phyloP scores from a whole-genome alignment of 2,329 filamentous ascomycete genomes.

The Lachnellula hyalina region DNA sequence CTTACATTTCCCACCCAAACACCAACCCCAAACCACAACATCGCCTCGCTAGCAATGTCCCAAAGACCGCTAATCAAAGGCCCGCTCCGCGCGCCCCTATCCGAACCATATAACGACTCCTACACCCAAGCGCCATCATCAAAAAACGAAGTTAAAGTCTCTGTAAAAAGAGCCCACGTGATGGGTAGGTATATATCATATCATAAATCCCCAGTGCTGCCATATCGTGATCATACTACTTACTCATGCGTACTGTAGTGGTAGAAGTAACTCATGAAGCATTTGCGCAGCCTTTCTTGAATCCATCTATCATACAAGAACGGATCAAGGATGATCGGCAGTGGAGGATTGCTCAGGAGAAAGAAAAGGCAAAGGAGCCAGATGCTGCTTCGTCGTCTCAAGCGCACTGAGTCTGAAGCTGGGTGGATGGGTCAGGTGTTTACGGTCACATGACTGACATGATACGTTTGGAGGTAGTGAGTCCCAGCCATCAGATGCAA shows the following conservation, averaged over 20 bases:
- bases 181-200: slow-evolving; percentile 4
- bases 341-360: slow-evolving; percentile 6
- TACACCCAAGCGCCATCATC: slow-evolving; percentile 18
- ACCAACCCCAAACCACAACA: too few relatives aligned
- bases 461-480: too few relatives aligned
- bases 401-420: too few relatives aligned
- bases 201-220: background rate
- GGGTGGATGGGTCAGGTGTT: too few relatives aligned
- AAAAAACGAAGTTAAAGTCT: slow-evolving; percentile 15
- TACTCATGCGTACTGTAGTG: background rate
- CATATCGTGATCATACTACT: background rate
- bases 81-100: slow-evolving; percentile 14
- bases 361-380: slow-evolving; percentile 9
- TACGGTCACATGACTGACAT: too few relatives aligned
- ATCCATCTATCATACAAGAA: slow-evolving; percentile 21
- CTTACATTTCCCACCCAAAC: too few relatives aligned
- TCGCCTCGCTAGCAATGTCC: background rate
- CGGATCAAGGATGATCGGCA: slow-evolving; percentile 15
- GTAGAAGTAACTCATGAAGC: slow-evolving; percentile 20
- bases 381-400: slow-evolving; percentile 3
- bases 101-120: slow-evolving; percentile 7
- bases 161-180: slow-evolving; percentile 3
- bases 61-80: slow-evolving; percentile 17
- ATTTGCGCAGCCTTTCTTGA: slow-evolving; percentile 26
- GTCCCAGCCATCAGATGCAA: too few relatives aligned